Percentiles rank a stretch among this genome's conserved stretches.
phyloP scores from a whole-genome alignment of 441 rosid species.

The Corymbia calophylla region DNA sequence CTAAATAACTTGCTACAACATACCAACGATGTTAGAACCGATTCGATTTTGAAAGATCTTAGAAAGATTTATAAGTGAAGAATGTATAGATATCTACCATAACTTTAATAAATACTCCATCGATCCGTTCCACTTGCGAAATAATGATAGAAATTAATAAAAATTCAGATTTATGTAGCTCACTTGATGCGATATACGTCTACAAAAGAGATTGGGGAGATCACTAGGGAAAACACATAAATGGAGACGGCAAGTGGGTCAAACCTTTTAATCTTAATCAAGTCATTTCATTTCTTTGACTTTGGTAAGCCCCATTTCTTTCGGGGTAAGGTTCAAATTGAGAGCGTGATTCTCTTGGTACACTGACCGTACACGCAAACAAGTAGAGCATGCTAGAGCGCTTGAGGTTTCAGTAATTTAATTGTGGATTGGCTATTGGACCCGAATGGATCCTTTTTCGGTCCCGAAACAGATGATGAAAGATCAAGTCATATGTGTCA shows the following conservation, averaged over 20 bases:
- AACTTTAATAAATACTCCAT: not conserved
- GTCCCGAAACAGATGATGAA: not conserved
- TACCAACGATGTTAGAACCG: rapidly evolving
- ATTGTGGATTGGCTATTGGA: not conserved
- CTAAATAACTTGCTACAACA: not conserved
- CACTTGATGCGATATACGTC: too few species aligned
- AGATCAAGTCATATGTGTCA: not conserved
- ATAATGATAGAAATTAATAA: not conserved
- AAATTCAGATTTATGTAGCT: not conserved
- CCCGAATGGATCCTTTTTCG: not conserved
- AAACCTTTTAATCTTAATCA: not conserved
- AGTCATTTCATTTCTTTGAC: too few species aligned
- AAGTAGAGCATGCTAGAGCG: not conserved
- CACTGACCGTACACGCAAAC: too few species aligned
- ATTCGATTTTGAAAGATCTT: not conserved
- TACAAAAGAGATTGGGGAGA: too few species aligned
- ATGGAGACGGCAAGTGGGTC: not conserved
- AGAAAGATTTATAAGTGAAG: not conserved
- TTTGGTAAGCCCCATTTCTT: too few species aligned
- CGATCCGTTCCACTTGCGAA: rapidly evolving
- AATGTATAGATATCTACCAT: not conserved
- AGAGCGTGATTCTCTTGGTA: too few species aligned
- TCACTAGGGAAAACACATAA: too few species aligned
- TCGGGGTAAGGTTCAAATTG: too few species aligned
- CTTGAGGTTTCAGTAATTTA: not conserved